These are phyloP conservation scores for Cystofilobasidium ferigula DNA, from an alignment of 768 basidiomycete species.

Conservation along the genomic window DNA sequence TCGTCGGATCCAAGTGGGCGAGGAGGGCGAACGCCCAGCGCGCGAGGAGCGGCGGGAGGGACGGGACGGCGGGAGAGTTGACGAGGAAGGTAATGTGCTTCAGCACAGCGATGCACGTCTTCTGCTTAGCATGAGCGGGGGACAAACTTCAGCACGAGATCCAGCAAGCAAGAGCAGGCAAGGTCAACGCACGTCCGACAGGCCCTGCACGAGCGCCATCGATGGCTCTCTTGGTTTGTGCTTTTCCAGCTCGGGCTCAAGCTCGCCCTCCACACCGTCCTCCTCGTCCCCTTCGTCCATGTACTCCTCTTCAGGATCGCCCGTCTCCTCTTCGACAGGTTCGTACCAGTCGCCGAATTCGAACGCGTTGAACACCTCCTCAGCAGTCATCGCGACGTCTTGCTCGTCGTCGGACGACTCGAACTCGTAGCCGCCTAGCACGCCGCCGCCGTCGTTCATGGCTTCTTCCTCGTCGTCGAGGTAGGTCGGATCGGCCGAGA, in stretches of 20 bases:
- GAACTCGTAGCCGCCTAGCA: not conserved
- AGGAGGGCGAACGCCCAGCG: slow-evolving; percentile 9
- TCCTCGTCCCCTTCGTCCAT: not conserved
- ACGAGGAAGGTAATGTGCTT: slow-evolving; percentile 1
- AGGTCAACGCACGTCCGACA: slow-evolving; percentile 11
- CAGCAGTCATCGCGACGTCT: not conserved
- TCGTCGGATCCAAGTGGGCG: not conserved
- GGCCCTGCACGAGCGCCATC: not conserved
- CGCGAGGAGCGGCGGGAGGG: not conserved
- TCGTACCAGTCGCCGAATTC: slow-evolving; percentile 4
- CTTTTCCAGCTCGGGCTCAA: not conserved
- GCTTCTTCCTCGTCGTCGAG: not conserved
- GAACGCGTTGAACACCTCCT: slow-evolving; percentile 1
- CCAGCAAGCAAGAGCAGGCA: not conserved
- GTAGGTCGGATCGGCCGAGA: not conserved
- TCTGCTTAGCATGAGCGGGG: not conserved
- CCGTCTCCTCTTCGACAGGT: not conserved
- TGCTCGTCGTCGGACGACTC: not conserved
- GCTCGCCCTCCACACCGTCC: not conserved
- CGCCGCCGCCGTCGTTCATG: not conserved
- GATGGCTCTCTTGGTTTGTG: not conserved
- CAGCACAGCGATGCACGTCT: not conserved
- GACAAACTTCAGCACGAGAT: not conserved
- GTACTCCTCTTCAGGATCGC: not conserved
- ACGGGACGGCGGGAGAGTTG: not conserved